Conservation (phyloP, 2,329 filamentous ascomycete species). For the Cytospora schulzeri region DNA sequence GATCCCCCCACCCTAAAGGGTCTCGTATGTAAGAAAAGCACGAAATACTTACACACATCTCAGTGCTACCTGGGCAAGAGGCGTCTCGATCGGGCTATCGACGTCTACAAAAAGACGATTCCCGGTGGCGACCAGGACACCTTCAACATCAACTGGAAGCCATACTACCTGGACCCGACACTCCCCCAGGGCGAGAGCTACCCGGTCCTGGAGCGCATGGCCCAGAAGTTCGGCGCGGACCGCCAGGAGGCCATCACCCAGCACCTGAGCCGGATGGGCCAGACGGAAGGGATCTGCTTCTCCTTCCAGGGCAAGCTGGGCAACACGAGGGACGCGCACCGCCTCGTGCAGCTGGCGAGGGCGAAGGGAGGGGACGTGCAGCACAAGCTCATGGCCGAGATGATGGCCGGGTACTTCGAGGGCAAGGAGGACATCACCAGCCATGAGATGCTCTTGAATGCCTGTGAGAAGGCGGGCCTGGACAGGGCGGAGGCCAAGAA, state of each 20-base stretch:
- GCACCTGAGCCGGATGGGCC: slow-evolving; percentile 60
- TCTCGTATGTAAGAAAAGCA: too few relatives aligned
- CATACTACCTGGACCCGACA: slow-evolving; percentile 78
- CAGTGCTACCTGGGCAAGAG: slow-evolving; percentile 80
- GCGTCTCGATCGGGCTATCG: slow-evolving; percentile 72
- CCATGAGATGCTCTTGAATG: slow-evolving; percentile 51
- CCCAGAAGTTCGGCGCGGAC: slow-evolving; percentile 66
- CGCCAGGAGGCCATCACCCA: slow-evolving; percentile 58
- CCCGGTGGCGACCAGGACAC: slow-evolving; percentile 63
- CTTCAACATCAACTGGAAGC: slow-evolving; percentile 74
- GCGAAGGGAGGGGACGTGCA: slow-evolving; percentile 48
- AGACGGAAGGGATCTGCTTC: slow-evolving; percentile 71
- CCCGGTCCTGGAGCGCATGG: slow-evolving; percentile 55
- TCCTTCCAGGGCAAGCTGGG: slow-evolving; percentile 71
- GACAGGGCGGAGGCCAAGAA: slow-evolving; percentile 52
- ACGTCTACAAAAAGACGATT: slow-evolving; percentile 62
- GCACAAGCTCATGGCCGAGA: slow-evolving; percentile 60
- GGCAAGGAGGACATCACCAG: slow-evolving; percentile 65
- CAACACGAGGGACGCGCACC: slow-evolving; percentile 78
- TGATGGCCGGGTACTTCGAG: slow-evolving; percentile 70
- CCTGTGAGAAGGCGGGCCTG: slow-evolving; percentile 57
- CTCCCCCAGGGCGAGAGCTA: slow-evolving; percentile 49
- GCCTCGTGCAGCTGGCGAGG: slow-evolving; percentile 71
- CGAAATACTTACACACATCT: slow-evolving; percentile 30
- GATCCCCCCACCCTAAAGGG: too few relatives aligned